phyloP scores from a whole-genome alignment of 1,139 yeast species.

The Yamadazyma kanchanaburiensis region DNA sequence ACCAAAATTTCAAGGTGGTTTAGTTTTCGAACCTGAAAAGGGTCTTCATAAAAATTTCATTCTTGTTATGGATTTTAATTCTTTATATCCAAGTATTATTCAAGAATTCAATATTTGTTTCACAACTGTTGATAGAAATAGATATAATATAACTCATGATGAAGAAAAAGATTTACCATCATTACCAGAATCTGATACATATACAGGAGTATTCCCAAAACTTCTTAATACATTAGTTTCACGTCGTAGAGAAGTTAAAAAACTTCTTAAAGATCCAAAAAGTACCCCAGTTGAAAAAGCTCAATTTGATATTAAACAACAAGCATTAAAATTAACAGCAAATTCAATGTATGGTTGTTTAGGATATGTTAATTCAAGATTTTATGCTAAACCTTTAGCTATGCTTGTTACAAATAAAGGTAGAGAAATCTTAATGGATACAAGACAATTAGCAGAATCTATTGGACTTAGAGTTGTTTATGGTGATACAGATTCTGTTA shows the following conservation, averaged over 20 bases:
- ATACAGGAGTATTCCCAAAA: constrained; percentile 83
- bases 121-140: constrained; percentile 83
- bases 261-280: constrained; percentile 71
- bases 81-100: constrained; percentile 94
- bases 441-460: constrained; percentile 88
- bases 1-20: constrained; percentile 92
- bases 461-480: constrained; percentile 83
- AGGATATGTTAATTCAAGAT: constrained; percentile 88
- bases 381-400: constrained; percentile 94
- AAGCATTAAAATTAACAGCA: constrained; percentile 93
- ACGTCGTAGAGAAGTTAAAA: constrained; percentile 92
- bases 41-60: constrained; percentile 89
- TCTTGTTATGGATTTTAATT: constrained; percentile 96
- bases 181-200: constrained; percentile 57
- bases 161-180: constrained; percentile 70
- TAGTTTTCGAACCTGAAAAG: constrained; percentile 94
- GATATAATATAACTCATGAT: constrained; percentile 38
- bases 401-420: constrained; percentile 95
- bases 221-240: constrained; percentile 80
- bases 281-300: constrained; percentile 60
- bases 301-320: constrained; percentile 93
- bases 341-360: constrained; percentile 99
- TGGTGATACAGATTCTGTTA: constrained; percentile 99
- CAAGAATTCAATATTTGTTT: constrained; percentile 97
- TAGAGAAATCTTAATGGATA: constrained; percentile 90